Evolutionary conservation across 495 filamentous ascomycete species (phyloP).

Genomic region (Neurospora cerealis): DNA sequence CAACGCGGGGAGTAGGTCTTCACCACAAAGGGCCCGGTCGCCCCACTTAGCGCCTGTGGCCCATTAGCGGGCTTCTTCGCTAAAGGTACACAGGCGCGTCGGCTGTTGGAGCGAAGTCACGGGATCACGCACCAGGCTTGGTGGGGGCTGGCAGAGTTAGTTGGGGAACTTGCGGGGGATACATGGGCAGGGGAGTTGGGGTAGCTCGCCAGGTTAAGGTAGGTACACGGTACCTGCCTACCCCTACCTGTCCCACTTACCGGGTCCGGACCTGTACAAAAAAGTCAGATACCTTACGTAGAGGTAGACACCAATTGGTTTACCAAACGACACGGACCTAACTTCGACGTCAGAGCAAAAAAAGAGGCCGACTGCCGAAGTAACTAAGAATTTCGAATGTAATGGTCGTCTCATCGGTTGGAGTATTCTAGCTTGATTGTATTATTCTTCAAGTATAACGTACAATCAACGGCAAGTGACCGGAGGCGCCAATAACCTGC

Average conservation of each 20-base stretch:
- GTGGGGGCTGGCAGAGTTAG: neutral
- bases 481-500: neutral
- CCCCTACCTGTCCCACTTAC: neutral
- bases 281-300: neutral
- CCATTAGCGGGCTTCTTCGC: neutral
- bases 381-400: neutral
- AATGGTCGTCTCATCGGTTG: neutral
- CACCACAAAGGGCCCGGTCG: neutral
- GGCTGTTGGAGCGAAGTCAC: neutral
- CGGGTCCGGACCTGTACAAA: neutral
- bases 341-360: neutral
- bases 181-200: neutral
- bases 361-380: neutral
- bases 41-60: neutral
- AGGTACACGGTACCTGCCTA: neutral
- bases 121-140: neutral
- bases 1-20: neutral
- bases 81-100: neutral
- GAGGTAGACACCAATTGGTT: neutral
- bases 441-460: neutral
- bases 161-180: neutral
- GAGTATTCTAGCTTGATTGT: neutral
- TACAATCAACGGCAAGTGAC: neutral
- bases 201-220: neutral
- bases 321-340: neutral